Base-by-base conservation (phyloP, 139 green algal species). In the Haematococcus lacustris region DNA sequence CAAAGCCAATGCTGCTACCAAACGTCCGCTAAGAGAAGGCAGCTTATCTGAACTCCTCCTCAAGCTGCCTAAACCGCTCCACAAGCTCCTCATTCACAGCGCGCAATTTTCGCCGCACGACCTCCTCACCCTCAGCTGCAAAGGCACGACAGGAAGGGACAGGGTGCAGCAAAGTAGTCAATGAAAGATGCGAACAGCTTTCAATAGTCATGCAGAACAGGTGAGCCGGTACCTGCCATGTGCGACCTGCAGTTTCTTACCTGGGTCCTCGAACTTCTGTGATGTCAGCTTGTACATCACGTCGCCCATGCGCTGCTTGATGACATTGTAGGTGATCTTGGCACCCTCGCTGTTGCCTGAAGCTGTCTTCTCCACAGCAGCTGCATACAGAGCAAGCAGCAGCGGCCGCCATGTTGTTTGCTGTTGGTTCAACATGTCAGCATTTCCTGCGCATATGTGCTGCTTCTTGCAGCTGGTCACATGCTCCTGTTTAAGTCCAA, bases 251-350 rank as follows among this genome's bases (percentile, higher is more conserved):
- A n/a, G n/a, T 47, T 1, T 4, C 51, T 90, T 78, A 78, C 88
- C 79, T 21, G 95, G 94, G 74, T 99, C 94, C 82, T 98, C 92
- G 78, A 99, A 99, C 90, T 99, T 99, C 76, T 98, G 92, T 26
- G 78, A 79, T 38, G 88, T 94, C 50, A 97, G 77, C 84, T 95
- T 96, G 91, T 97, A 96, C 51, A 97, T 75, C 28, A 97, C 74
- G 79, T 98, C 94, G n/a, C 82, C 76, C 77, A 98, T 76, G 51
- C 94, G 86, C 64, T 89, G 73, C 87, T 96, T 98, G 83, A 99
- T 97, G 61, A 98, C 76, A 82, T 97, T 97, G 84, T 90, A 92
- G 1, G 94, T 98, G 76, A 99, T 91, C 73, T 92, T 93, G 68
- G 87, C 74, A 28, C 85, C 88, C 74, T 95, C 92, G 35, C 75